These are phyloP conservation scores for Barnettozyma sp. DNA, from an alignment of 805 yeast species.

Conservation along the genomic window DNA sequence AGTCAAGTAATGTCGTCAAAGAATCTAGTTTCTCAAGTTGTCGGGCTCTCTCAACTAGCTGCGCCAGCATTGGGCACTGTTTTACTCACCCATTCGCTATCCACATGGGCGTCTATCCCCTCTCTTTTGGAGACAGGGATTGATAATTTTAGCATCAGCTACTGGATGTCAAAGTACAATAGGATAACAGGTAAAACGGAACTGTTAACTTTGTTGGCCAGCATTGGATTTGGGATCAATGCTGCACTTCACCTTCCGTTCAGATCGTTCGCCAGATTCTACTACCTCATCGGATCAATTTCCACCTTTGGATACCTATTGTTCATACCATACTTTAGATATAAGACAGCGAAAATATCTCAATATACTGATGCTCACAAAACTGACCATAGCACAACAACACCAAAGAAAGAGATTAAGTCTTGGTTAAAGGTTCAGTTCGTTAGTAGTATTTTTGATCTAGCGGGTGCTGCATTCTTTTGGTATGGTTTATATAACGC, in stretches of 20 bases:
- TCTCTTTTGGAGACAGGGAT: constrained; percentile 12
- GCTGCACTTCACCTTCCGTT: constrained; percentile 12
- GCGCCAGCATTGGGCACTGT: constrained; percentile 16
- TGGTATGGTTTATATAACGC: constrained; percentile 16
- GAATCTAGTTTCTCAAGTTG: constrained; percentile 8
- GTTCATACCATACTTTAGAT: constrained; percentile 15
- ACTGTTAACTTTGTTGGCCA: constrained; percentile 9
- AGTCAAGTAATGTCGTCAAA: constrained; percentile 1
- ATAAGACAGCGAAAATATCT: constrained; percentile 12
- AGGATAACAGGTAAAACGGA: constrained; percentile 10
- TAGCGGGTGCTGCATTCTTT: constrained; percentile 12
- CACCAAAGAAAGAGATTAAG: constrained; percentile 14
- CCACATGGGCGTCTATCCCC: constrained; percentile 17
- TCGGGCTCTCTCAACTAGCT: constrained; percentile 14
- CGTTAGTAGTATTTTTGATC: constrained; percentile 13
- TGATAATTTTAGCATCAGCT: constrained; percentile 11
- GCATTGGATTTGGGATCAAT: constrained; percentile 14
- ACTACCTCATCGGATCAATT: constrained; percentile 15
- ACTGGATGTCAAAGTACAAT: constrained; percentile 14
- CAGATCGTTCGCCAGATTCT: constrained; percentile 14
- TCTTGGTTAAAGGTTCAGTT: constrained; percentile 11
- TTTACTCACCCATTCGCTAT: constrained; percentile 12
- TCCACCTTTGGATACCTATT: constrained; percentile 12
- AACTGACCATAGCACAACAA: constrained; percentile 1
- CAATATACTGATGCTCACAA: constrained; percentile 5